Base-by-base conservation (phyloP, 1,284 basidiomycete species). In the Volvariella volvacea region DNA sequence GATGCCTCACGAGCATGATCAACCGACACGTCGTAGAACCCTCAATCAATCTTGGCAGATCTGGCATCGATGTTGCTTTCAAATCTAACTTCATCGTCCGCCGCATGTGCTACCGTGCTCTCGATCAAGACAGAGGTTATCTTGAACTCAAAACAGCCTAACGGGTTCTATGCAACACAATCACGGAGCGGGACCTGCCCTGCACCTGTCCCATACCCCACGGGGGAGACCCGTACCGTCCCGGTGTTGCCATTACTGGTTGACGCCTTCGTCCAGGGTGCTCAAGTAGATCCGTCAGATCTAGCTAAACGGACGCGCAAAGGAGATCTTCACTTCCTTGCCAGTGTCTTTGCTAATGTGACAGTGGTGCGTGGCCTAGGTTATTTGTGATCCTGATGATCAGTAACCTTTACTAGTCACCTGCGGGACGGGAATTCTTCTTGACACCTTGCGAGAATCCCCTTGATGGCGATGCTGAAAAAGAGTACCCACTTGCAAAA, bases 51-150 rank as follows among this genome's bases (percentile, higher is more conserved):
- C 43, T 81, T 97, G 15, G 92, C 93, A 22, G 95, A 98, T 67
- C 78, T 98, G 8, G 92, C 93, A 1, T 83, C 91, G 22, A 99
- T 99, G 96, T 75, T 99, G 1, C 76, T 99, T 4, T 97, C 94
- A 15, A 99, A 99, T 65, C 71, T 98, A 36, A 92, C 92, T 12
- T 80, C 89, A 10, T 82, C 90, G 43, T 74, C 90, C 3, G 67
- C 76, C 0, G 76, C 88, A 41, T 85, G 87, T 50, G 69, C 80
- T 2, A 63, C 73, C 1, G 66, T 97, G 8, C 69, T 94, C 2
- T 70, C 73, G 2, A 68, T 94, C 25, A 78, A 76, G 45, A 71
- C 94, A 41, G 66, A 80, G 1, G 69, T 92, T 41, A 68, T 91
- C 14, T 66, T 69, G 4, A 71, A 73, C 53, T 58, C 62, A 37